phyloP scores from a whole-genome alignment of 176 grass and related monocot genomes.

The Oryza punctata region DNA sequence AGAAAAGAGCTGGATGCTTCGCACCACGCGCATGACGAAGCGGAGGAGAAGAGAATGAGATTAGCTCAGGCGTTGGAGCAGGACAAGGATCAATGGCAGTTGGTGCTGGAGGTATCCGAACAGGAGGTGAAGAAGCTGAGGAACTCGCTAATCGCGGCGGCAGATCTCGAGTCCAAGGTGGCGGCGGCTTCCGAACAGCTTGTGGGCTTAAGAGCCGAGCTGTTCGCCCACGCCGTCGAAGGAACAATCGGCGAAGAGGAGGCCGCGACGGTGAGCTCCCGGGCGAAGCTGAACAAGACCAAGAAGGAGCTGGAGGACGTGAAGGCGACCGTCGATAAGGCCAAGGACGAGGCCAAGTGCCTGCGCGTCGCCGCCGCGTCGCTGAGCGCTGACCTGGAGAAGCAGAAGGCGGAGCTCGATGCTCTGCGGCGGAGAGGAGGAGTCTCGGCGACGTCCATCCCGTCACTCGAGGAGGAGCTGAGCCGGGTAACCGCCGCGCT shows the following conservation, averaged over 20 bases:
- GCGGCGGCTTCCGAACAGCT: constrained; percentile 49
- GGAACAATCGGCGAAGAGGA: constrained; percentile 18
- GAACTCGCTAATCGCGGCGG: constrained; percentile 32
- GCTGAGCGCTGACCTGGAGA: constrained; percentile 52
- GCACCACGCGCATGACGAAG: constrained; percentile 46
- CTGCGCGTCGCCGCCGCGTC: constrained; percentile 57
- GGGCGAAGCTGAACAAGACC: constrained; percentile 1
- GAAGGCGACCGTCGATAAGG: constrained; percentile 48
- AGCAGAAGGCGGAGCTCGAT: constrained; percentile 47
- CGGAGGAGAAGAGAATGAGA: constrained; percentile 57
- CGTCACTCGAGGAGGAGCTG: constrained; percentile 60
- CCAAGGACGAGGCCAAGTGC: constrained; percentile 48
- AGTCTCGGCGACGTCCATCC: constrained; percentile 29
- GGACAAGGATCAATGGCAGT: constrained; percentile 62
- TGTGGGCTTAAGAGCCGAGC: constrained; percentile 54
- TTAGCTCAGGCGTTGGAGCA: constrained; percentile 46
- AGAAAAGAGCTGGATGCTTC: constrained; percentile 49
- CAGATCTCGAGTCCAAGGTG: constrained; percentile 54
- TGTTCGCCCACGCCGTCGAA: constrained; percentile 41
- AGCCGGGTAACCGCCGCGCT: constrained; percentile 39
- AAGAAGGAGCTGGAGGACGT: constrained; percentile 61
- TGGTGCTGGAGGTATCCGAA: constrained; percentile 54
- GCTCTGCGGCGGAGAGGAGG: constrained; percentile 42
- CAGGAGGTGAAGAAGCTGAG: constrained; percentile 41
- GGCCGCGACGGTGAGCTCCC: background rate